Percentiles rank a stretch among this genome's conserved stretches.
Evolutionary conservation across 2,329 filamentous ascomycete genomes (phyloP).

Genomic region (Calonectria naviculata): DNA sequence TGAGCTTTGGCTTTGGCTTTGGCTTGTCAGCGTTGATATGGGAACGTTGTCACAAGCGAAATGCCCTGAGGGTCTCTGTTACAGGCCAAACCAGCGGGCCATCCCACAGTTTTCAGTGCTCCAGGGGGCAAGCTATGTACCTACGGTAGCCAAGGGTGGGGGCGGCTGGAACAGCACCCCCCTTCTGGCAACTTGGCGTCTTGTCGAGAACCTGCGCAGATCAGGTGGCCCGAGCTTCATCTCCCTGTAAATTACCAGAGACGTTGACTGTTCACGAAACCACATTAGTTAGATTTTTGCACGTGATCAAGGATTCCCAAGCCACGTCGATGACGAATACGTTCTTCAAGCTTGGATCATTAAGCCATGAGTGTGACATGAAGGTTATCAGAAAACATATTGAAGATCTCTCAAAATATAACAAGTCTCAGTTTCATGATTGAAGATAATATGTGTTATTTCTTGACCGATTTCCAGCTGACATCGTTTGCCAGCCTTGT

Average conservation of each 20-base stretch:
- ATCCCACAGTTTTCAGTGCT: constrained; percentile 24
- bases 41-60: constrained; percentile 47
- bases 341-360: background rate
- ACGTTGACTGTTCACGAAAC: too few species aligned
- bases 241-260: background rate
- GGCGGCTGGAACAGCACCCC: background rate
- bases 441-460: background rate
- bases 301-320: constrained; percentile 23
- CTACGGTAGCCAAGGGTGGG: background rate
- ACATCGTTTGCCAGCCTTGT: too few species aligned
- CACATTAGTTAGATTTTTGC: too few species aligned
- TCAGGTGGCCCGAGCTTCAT: constrained; percentile 39
- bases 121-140: constrained; percentile 27
- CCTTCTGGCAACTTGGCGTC: constrained; percentile 9
- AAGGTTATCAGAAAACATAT: background rate
- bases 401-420: too few species aligned
- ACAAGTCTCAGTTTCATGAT: background rate
- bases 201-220: constrained; percentile 27
- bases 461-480: background rate
- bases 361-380: too few species aligned
- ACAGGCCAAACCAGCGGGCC: constrained; percentile 7
- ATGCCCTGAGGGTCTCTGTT: constrained; percentile 26
- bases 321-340: constrained; percentile 33
- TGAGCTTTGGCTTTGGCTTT: constrained; percentile 33
- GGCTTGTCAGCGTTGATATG: constrained; percentile 39